Conservation (phyloP, 2,329 filamentous ascomycete genomes). For the Ophiostoma australiae region DNA sequence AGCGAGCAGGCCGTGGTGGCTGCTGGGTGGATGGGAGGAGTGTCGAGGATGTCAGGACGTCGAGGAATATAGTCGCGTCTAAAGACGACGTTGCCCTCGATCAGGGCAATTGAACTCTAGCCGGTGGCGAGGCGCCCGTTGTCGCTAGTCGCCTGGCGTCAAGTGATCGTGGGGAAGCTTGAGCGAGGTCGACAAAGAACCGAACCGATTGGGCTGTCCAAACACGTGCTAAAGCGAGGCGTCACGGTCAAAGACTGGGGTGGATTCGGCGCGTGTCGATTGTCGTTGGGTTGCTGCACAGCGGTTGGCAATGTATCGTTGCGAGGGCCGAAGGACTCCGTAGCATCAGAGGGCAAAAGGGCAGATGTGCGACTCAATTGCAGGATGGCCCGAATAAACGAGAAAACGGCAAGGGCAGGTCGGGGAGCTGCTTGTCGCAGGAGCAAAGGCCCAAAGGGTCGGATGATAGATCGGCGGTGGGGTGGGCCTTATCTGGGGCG, state of each 20-base stretch:
- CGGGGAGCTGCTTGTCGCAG: background rate
- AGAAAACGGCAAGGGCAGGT: background rate
- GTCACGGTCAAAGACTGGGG: background rate
- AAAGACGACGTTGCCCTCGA: background rate
- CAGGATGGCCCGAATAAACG: background rate
- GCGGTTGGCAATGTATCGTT: background rate
- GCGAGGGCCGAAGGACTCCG: background rate
- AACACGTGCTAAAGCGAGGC: background rate
- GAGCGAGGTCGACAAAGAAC: background rate
- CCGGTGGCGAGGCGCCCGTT: background rate
- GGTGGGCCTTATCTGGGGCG: slow-evolving; percentile 18
- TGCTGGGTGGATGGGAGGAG: background rate
- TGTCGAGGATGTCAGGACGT: background rate
- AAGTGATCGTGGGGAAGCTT: background rate
- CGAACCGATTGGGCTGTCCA: background rate
- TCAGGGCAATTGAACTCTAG: background rate
- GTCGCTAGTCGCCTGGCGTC: background rate
- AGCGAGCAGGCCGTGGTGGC: slow-evolving; percentile 18
- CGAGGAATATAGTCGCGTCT: background rate
- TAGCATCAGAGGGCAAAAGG: background rate
- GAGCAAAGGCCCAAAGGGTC: slow-evolving; percentile 4
- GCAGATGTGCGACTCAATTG: background rate
- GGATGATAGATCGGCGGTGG: slow-evolving; percentile 20
- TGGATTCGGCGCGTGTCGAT: background rate
- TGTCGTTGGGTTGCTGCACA: background rate